Percentiles rank a stretch among this genome's conserved stretches.
Evolutionary conservation across 495 filamentous ascomycete species (phyloP).

Genomic region (Halenospora varia): DNA sequence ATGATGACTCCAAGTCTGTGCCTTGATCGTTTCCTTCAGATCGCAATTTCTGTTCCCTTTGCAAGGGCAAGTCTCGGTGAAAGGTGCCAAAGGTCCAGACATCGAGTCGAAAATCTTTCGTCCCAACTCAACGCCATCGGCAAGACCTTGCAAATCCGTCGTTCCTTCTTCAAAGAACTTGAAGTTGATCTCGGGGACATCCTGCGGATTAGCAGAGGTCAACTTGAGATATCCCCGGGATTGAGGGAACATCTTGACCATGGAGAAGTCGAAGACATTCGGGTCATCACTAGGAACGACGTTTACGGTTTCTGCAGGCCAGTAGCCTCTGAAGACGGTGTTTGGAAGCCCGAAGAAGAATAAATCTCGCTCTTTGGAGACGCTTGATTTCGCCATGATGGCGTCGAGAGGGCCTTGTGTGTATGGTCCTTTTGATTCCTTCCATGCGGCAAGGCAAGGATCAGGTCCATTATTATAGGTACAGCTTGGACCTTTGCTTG

Average conservation of each 20-base stretch:
- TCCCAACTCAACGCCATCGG: constrained; percentile 41
- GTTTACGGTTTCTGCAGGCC: neutral
- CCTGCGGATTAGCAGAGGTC: neutral
- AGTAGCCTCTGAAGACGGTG: constrained; percentile 5
- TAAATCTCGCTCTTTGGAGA: constrained; percentile 2
- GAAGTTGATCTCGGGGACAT: constrained; percentile 6
- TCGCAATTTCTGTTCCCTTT: neutral
- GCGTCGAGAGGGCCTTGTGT: neutral
- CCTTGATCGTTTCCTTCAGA: neutral
- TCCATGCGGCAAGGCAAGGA: neutral
- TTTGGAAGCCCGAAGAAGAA: constrained; percentile 4
- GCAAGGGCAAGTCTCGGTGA: constrained; percentile 1
- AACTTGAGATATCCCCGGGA: neutral
- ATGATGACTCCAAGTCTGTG: constrained; percentile 18
- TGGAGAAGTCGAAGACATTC: constrained; percentile 9
- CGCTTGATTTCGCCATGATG: constrained; percentile 2
- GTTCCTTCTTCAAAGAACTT: neutral
- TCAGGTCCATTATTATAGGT: neutral
- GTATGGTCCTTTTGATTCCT: neutral
- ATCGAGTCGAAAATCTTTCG: constrained; percentile 32
- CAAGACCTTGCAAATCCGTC: constrained; percentile 36
- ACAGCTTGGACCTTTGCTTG: neutral
- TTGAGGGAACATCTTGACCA: constrained; percentile 10
- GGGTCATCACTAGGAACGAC: neutral
- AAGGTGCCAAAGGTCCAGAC: neutral